Conservation (phyloP, 768 basidiomycete genomes). For the Trichaptum fuscoviolaceum region DNA sequence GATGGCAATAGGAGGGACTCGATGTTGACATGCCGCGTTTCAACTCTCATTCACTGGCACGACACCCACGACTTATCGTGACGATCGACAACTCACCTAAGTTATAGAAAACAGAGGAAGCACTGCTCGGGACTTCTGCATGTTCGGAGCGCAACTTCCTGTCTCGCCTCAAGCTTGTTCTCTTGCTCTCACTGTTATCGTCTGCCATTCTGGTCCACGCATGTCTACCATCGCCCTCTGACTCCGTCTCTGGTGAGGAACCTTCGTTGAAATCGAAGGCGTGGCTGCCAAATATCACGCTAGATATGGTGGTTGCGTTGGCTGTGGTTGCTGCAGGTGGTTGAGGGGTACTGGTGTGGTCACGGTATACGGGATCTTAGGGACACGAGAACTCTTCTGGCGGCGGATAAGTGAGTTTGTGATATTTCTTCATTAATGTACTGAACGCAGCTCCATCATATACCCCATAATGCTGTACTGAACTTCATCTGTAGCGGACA, state of each 20-base stretch:
- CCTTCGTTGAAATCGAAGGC: conserved; percentile 22
- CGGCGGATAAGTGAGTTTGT: conserved; percentile 48
- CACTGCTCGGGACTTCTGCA: conserved; percentile 67
- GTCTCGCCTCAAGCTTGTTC: conserved; percentile 59
- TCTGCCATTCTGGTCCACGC: conserved; percentile 58
- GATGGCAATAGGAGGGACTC: no score
- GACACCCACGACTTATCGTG: not conserved
- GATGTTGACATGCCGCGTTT: not conserved
- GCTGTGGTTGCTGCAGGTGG: conserved; percentile 49
- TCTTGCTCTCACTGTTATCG: conserved; percentile 57
- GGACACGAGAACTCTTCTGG: conserved; percentile 54
- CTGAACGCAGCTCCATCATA: no score
- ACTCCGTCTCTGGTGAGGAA: conserved; percentile 18
- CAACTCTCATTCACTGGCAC: not conserved
- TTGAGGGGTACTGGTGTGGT: conserved; percentile 63
- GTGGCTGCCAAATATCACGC: conserved; percentile 43
- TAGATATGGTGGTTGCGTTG: conserved; percentile 51
- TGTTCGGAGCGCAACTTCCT: conserved; percentile 76
- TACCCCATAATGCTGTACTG: no score
- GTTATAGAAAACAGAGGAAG: conserved; percentile 48
- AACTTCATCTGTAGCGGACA: no score
- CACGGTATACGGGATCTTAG: conserved; percentile 53
- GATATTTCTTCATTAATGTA: conserved; percentile 10
- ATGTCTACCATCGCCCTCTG: conserved; percentile 46
- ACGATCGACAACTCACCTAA: conserved; percentile 20